Base-by-base conservation (phyloP, 139 green algal species). In the Chlamydomonas incerta region DNA sequence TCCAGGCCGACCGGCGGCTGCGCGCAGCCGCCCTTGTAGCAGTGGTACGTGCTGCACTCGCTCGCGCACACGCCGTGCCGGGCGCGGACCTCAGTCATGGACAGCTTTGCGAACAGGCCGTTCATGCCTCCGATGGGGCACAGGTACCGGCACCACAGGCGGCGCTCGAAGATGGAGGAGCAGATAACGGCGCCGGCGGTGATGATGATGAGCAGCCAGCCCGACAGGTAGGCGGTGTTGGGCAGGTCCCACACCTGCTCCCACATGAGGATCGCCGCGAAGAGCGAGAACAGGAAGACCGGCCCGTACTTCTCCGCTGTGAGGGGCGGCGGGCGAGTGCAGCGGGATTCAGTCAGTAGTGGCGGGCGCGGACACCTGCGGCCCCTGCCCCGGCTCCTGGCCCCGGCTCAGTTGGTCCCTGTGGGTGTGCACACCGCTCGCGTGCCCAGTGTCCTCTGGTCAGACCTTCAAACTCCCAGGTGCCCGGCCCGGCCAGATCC, bases 91-190 rank as follows among this genome's bases (percentile, higher is more conserved):
- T 98, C 95, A 2, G 94, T 97, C 58, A 95, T 87, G 29, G 89
- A 72, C 86, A 97, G 87, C 92, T 98, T 98, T 73, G 95, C 95
- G 88, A 97, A 97, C 79, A 98, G 72, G 35, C 94, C 95, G 82
- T 97, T 98, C 95, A 98, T 98, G 72, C 94, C 95, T 62, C 95
- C 95, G 63, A 97, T 97, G 29, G 92, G 93, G 72, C 93, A 96
- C 73, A 95, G 80, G 87, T 93, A 94, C 37, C 94, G 85, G 91
- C 95, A 97, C 95, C 95, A 97, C 29, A 95, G 67, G 33, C 95
- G 81, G 29, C 92, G 79, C 89, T 98, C 95, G 72, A 93, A 98
- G 58, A 96, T 81, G 55, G 81, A 85, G 55, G 86, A 94, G 52
- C 92, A 93, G 0, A 93, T 74, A 77, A 97, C 90, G 10, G 95